These are phyloP conservation scores for Aspergillus viridinutans DNA, from an alignment of 2,329 filamentous ascomycete species.

Conservation along the genomic window DNA sequence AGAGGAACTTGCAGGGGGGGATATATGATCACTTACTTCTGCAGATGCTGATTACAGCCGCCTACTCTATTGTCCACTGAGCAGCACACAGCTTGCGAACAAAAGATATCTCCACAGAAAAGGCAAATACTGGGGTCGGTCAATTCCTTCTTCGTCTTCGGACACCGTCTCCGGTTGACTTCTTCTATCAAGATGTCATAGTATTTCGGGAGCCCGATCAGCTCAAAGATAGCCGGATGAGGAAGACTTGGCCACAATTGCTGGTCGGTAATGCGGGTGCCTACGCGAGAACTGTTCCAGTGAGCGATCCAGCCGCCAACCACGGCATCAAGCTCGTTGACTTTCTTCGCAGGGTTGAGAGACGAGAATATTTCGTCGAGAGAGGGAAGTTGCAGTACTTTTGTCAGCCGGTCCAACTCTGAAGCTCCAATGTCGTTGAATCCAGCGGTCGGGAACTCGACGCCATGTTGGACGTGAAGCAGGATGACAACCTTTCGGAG, in stretches of 20 bases:
- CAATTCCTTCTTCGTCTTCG: conserved; percentile 85
- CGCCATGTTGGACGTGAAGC: conserved; percentile 80
- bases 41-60: conserved; percentile 86
- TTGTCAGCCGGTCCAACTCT: conserved; percentile 78
- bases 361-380: conserved; percentile 73
- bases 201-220: conserved; percentile 85
- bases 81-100: conserved; percentile 90
- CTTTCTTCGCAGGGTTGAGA: conserved; percentile 41
- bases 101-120: conserved; percentile 95
- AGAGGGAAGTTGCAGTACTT: conserved; percentile 68
- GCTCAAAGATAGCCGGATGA: conserved; percentile 89
- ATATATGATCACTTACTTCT: conserved; percentile 56
- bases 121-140: conserved; percentile 88
- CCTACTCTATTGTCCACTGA: conserved; percentile 62
- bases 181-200: conserved; percentile 92
- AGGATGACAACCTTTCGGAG: conserved; percentile 80
- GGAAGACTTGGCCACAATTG: conserved; percentile 51
- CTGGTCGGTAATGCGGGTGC: conserved; percentile 29
- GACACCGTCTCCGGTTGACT: conserved; percentile 76
- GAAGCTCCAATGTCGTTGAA: conserved; percentile 61
- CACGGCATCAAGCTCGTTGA: conserved; percentile 45
- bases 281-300: conserved; percentile 33
- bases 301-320: conserved; percentile 67
- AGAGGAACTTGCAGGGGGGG: not conserved
- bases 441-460: conserved; percentile 74